Base-by-base conservation (phyloP, 441 rosid genomes). In the Croton setiger region DNA sequence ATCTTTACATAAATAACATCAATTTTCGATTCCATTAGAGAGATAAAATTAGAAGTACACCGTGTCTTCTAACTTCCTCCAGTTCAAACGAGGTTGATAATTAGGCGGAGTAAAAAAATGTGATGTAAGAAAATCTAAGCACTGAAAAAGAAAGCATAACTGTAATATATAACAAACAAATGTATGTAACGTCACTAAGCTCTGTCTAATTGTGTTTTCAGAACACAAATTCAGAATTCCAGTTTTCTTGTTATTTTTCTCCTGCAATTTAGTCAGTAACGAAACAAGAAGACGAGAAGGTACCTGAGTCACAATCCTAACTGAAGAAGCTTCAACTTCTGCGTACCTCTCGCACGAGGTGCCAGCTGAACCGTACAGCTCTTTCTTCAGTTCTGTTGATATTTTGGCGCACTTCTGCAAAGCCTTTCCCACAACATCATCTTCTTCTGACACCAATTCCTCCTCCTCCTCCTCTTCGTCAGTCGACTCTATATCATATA, bases 401-500 rank as follows among this genome's bases (percentile, higher is more conserved):
- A 87, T 94, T 68, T 85, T 90, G 2, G 92, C 85, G 74, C 98
- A 94, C 76, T 87, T 92, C 67, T 87, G 96, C 77, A 92, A 71
- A 18, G 99, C 96, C 73, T 85, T 86, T 51, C 94, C 96, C 3
- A 94, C 97, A 63, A 92, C 96, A 72, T 92, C 98, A 45, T 84
- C 84, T 52, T 71, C 80, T 44, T 70, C 72, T 7, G 37, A 37
- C 49, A 18, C 64, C 67, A 44, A 35, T 35, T 45, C 73, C 70
- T 57, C 79, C 56, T 73, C 80, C 11, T 53, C 77, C 37, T 14
- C 37, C 21, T 64, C 74, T 11, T 73, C 75, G 60, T 70, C 81
- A 47, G 92, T 86, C 10, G 89, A 81, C 61, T 82, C 75, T 23
- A 85, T 37, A 65, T 87, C 86, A 64, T 67, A 83, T 20, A 83